Evolutionary conservation across 495 filamentous ascomycete genomes (phyloP).

Genomic region (Penicillium steckii): DNA sequence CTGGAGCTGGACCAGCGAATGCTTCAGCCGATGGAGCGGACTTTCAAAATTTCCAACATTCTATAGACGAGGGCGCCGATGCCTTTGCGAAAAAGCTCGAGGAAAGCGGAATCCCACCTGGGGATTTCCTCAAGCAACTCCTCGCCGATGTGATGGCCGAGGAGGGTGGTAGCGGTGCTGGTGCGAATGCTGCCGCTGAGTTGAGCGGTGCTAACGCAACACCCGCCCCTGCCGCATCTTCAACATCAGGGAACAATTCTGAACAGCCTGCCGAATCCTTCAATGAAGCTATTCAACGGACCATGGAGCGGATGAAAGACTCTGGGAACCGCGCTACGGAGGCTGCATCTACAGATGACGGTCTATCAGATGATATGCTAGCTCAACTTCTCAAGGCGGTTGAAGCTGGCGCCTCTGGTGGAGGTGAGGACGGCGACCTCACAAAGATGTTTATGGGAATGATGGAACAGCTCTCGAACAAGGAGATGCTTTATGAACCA

Average conservation of each 20-base stretch:
- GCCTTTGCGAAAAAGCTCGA: slow-evolving; percentile 78
- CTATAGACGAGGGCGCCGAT: slow-evolving; percentile 40
- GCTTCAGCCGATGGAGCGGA: slow-evolving; percentile 13
- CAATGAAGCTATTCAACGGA: slow-evolving; percentile 84
- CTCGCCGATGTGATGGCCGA: slow-evolving; percentile 82
- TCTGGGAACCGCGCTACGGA: slow-evolving; percentile 80
- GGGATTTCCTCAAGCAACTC: slow-evolving; percentile 79
- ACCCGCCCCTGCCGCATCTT: slow-evolving; percentile 6
- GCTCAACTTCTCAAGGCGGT: slow-evolving; percentile 82
- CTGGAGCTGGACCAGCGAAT: neutral
- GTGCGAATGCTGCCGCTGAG: slow-evolving; percentile 2
- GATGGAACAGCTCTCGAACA: slow-evolving; percentile 98
- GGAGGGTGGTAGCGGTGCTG: slow-evolving; percentile 50
- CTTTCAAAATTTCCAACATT: slow-evolving; percentile 22
- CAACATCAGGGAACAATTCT: slow-evolving; percentile 13
- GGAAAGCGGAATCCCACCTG: slow-evolving; percentile 64
- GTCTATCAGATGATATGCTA: slow-evolving; percentile 73
- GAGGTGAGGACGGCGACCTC: slow-evolving; percentile 78
- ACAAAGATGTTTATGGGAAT: slow-evolving; percentile 90
- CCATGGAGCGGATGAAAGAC: slow-evolving; percentile 91
- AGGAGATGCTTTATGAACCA: slow-evolving; percentile 96
- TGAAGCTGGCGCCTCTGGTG: slow-evolving; percentile 57
- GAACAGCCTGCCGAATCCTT: slow-evolving; percentile 57
- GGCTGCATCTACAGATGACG: slow-evolving; percentile 61
- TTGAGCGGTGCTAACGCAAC: slow-evolving; percentile 5